A percentile compares a stretch with the other conserved stretches of the same genome.
Conservation (phyloP, 257 asterid genomes). For the Solanum virginianum region DNA sequence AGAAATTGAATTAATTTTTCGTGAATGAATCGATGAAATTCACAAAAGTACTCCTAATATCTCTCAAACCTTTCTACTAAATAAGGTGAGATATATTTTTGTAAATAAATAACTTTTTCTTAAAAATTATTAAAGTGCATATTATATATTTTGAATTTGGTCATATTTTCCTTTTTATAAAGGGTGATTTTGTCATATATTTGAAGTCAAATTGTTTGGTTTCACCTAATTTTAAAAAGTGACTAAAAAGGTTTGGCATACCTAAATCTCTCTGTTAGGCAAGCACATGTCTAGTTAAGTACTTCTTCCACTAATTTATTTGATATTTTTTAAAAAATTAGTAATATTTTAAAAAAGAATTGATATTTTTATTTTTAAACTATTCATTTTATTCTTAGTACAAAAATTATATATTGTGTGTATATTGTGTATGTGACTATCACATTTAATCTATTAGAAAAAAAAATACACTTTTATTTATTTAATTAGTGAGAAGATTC, state of each 20-base stretch:
- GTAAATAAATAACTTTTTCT: too few relatives aligned
- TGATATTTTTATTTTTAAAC: background rate
- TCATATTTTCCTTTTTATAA: too few relatives aligned
- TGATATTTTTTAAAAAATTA: background rate
- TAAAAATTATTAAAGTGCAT: too few relatives aligned
- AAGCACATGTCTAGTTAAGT: background rate
- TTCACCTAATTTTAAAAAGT: background rate
- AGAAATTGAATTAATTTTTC: too few relatives aligned
- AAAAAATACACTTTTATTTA: too few relatives aligned
- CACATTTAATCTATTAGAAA: too few relatives aligned
- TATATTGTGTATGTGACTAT: too few relatives aligned
- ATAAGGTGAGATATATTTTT: too few relatives aligned
- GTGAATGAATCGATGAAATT: too few relatives aligned
- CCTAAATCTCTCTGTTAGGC: background rate
- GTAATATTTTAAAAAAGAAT: background rate
- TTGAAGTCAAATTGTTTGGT: background rate
- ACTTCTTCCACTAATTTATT: background rate
- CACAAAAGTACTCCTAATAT: background rate
- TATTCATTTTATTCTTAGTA: background rate
- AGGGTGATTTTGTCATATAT: background rate
- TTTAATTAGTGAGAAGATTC: background rate
- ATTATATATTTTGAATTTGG: too few relatives aligned
- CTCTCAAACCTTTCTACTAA: too few relatives aligned
- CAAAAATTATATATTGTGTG: background rate
- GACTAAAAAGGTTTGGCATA: background rate